Evolutionary conservation across 345 rosid species (phyloP).

Genomic region (Jatropha curcas): DNA sequence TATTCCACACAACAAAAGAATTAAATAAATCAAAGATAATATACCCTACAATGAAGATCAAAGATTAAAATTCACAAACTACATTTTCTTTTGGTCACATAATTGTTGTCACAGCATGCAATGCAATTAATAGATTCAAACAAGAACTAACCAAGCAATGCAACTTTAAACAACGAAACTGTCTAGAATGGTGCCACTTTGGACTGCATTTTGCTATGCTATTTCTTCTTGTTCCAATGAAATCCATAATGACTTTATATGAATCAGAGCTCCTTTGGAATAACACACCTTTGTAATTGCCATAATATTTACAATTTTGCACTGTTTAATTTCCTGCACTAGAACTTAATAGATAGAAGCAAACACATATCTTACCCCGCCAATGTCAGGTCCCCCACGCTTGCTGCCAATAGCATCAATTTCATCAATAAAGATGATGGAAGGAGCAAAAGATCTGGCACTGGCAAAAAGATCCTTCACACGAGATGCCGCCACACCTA

Average conservation of each 20-base stretch:
- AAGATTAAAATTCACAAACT: background rate
- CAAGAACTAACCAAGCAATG: background rate
- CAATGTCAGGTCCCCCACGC: conserved; percentile 97
- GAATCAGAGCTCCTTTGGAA: background rate
- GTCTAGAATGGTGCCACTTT: background rate
- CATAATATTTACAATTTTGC: background rate
- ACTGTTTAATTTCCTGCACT: background rate
- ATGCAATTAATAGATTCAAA: background rate
- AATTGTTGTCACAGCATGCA: background rate
- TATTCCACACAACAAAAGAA: background rate
- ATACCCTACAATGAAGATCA: background rate
- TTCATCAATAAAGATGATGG: conserved; percentile 94
- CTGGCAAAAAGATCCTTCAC: conserved; percentile 94
- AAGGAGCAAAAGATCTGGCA: conserved; percentile 91
- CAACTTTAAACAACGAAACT: background rate
- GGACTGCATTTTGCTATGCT: background rate
- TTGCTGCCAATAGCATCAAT: conserved; percentile 98
- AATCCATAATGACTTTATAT: background rate
- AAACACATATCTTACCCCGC: conserved; percentile 67
- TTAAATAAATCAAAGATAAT: background rate
- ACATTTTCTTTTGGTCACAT: background rate
- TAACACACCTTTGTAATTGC: background rate
- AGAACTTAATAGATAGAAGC: background rate
- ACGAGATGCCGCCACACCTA: conserved; percentile 98
- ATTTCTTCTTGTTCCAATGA: background rate